phyloP scores from a whole-genome alignment of 2,329 filamentous ascomycete species.

The Amphichorda felina region DNA sequence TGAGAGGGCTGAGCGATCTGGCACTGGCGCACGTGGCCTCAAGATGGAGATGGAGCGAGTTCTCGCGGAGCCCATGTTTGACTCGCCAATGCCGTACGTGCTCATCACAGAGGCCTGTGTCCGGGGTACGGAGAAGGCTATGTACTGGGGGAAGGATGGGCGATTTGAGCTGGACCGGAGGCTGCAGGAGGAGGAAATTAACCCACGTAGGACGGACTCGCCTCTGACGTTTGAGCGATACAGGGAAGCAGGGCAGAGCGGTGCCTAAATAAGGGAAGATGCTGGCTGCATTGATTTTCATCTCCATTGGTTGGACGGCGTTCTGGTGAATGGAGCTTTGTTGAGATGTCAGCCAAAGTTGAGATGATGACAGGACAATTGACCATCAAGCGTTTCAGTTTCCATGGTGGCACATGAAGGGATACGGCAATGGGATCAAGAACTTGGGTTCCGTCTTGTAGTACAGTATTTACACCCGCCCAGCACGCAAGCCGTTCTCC shows the following conservation, averaged over 20 bases:
- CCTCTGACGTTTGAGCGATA: constrained; percentile 25
- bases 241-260: constrained; percentile 33
- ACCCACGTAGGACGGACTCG: constrained; percentile 6
- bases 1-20: constrained; percentile 43
- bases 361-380: no score
- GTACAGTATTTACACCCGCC: constrained; percentile 30
- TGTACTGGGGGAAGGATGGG: constrained; percentile 59
- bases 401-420: no score
- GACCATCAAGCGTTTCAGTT: no score
- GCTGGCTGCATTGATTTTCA: no score
- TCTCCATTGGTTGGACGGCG: no score
- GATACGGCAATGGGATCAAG: neutral
- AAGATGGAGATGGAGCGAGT: constrained; percentile 74
- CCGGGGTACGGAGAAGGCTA: constrained; percentile 44
- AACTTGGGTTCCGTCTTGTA: constrained; percentile 20
- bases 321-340: no score
- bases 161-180: constrained; percentile 57
- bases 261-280: no score
- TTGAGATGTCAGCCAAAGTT: no score
- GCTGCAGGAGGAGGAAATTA: constrained; percentile 49
- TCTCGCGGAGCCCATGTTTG: constrained; percentile 70
- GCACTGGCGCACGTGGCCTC: constrained; percentile 68
- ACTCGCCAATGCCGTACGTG: constrained; percentile 65
- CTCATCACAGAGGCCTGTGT: constrained; percentile 62
- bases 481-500: constrained; percentile 1